These are phyloP conservation scores for Tylopilus rubrobrunneus DNA, from an alignment of 768 basidiomycete species.

Conservation along the genomic window DNA sequence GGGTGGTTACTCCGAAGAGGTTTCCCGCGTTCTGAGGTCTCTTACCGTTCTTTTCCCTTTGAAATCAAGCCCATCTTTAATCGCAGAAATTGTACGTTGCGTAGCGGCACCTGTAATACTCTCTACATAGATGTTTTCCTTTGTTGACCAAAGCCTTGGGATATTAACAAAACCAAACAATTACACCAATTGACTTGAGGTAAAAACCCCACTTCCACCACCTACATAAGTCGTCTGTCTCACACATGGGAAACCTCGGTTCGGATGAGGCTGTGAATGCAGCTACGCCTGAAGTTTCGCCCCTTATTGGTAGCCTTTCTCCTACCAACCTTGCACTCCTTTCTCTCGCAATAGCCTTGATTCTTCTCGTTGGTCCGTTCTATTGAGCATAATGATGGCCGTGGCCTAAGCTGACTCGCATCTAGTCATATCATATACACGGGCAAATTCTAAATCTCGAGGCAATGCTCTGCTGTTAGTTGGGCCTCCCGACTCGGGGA, in stretches of 20 bases:
- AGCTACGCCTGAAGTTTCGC: conserved; percentile 34
- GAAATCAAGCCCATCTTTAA: no score
- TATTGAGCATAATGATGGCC: background rate
- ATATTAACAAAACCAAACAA: conserved; percentile 24
- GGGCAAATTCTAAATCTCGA: conserved; percentile 41
- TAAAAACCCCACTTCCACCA: background rate
- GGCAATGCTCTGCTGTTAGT: conserved; percentile 71
- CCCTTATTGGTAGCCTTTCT: conserved; percentile 34
- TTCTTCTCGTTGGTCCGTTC: conserved; percentile 42
- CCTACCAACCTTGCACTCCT: conserved; percentile 38
- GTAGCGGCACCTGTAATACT: background rate
- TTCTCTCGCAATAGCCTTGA: conserved; percentile 42
- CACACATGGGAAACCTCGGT: conserved; percentile 12
- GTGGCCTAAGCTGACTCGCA: conserved; percentile 24
- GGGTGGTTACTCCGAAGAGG: background rate
- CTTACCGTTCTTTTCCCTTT: background rate
- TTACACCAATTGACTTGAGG: background rate
- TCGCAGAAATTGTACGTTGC: background rate
- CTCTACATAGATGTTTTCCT: background rate
- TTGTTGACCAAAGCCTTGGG: conserved; percentile 12
- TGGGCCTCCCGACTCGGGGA: conserved; percentile 73
- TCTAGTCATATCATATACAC: conserved; percentile 42
- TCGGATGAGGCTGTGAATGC: conserved; percentile 5
- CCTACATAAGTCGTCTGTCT: background rate
- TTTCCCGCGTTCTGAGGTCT: background rate